Percentiles rank a stretch among this genome's conserved stretches.
phyloP scores from a whole-genome alignment of 441 rosid genomes.

The Aquilaria agallochum region DNA sequence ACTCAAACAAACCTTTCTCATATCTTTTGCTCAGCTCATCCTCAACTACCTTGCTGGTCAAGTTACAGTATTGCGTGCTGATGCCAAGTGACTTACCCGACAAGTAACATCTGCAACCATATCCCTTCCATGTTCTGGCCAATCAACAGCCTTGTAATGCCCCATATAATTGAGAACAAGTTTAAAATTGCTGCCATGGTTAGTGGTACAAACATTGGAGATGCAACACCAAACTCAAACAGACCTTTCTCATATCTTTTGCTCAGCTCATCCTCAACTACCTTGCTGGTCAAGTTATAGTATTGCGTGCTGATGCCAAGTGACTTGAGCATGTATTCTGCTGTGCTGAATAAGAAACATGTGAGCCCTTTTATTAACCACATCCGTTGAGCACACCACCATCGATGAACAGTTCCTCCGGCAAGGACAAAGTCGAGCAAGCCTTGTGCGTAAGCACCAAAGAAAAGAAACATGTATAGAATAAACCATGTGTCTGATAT shows the following conservation, averaged over 20 bases:
- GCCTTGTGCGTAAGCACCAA: constrained; percentile 56
- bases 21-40: constrained; percentile 51
- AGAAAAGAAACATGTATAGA: constrained; percentile 46
- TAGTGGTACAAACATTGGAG: constrained; percentile 39
- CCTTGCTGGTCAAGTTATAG: constrained; percentile 50
- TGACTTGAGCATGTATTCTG: constrained; percentile 32
- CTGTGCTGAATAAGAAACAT: constrained; percentile 22
- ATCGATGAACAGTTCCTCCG: constrained; percentile 36
- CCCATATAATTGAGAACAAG: constrained; percentile 27
- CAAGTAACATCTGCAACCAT: too few relatives aligned
- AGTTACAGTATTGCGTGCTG: constrained; percentile 27
- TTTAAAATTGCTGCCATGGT: constrained; percentile 39
- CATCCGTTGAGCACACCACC: constrained; percentile 79
- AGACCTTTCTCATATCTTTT: constrained; percentile 38
- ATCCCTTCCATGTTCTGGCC: too few relatives aligned
- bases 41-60: constrained; percentile 49
- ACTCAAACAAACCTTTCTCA: constrained; percentile 48
- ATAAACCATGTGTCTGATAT: constrained; percentile 51
- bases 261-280: constrained; percentile 36
- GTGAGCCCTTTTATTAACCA: constrained; percentile 42
- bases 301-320: constrained; percentile 28
- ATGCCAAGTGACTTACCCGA: constrained; percentile 13
- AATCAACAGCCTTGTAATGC: constrained; percentile 3
- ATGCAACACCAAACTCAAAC: constrained; percentile 42
- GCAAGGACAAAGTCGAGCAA: constrained; percentile 31